Conservation (phyloP, 2,329 filamentous ascomycete genomes). For the Samsoniella hepiali region DNA sequence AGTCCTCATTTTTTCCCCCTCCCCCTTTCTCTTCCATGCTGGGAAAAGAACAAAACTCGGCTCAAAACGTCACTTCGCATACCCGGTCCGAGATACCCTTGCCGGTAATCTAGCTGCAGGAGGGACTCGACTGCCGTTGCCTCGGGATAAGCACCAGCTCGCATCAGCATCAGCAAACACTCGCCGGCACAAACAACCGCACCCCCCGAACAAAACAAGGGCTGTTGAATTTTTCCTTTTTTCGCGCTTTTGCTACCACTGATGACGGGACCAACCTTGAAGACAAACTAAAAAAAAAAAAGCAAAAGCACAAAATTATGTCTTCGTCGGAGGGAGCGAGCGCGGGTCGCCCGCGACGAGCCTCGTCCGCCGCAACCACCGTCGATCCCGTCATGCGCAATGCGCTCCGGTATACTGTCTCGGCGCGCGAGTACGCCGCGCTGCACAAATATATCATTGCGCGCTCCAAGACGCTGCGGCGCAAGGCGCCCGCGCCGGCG, state of each 20-base stretch:
- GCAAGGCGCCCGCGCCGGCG: slow-evolving; percentile 53
- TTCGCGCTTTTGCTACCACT: not conserved
- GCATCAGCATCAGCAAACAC: not conserved
- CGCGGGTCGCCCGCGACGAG: slow-evolving; percentile 9
- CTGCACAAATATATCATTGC: slow-evolving; percentile 82
- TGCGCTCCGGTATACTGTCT: slow-evolving; percentile 81
- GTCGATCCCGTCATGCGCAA: slow-evolving; percentile 76
- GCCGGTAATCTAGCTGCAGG: too few species aligned
- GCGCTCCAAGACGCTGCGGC: slow-evolving; percentile 58
- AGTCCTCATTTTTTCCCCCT: not conserved
- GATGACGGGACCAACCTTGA: not conserved
- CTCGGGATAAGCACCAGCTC: slow-evolving; percentile 11
- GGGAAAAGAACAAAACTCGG: not conserved
- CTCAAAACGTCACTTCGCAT: not conserved
- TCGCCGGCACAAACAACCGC: not conserved
- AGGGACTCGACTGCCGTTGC: not conserved
- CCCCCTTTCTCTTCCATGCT: not conserved
- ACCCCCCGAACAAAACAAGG: not conserved
- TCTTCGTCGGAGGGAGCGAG: slow-evolving; percentile 7
- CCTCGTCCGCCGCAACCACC: slow-evolving; percentile 25
- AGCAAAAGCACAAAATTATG: not conserved
- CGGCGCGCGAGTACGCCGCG: slow-evolving; percentile 77
- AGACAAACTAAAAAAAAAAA: not conserved
- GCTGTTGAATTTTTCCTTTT: not conserved
- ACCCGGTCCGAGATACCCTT: not conserved